phyloP scores from a whole-genome alignment of 2,329 filamentous ascomycete species.

The Trichoderma arundinaceum region DNA sequence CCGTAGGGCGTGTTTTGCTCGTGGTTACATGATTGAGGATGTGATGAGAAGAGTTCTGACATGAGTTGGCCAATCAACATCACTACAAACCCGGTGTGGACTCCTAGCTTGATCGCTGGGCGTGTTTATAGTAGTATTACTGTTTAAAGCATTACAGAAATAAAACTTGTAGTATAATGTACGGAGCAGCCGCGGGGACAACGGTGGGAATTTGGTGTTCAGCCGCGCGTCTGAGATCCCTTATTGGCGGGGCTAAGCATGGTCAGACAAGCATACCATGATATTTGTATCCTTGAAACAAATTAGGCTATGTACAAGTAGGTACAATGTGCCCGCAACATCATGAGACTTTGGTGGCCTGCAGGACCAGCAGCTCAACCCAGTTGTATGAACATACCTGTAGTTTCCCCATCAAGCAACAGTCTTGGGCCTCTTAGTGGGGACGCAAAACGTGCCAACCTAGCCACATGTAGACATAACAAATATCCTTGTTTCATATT shows the following conservation, averaged over 20 bases:
- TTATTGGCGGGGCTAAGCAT: not conserved
- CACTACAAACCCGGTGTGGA: not conserved
- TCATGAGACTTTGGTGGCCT: not conserved
- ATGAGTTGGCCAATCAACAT: slow-evolving; percentile 20
- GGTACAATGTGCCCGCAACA: not conserved
- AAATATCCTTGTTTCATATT: slow-evolving; percentile 11
- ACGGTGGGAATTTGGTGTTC: not conserved
- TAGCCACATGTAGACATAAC: not conserved
- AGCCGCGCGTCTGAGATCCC: not conserved
- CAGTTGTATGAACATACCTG: not conserved
- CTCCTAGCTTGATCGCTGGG: not conserved
- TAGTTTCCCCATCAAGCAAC: slow-evolving; percentile 18
- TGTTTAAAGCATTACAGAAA: not conserved
- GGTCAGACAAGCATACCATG: not conserved
- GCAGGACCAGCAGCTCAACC: not conserved
- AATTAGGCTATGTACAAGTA: not conserved
- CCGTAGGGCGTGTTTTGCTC: not conserved
- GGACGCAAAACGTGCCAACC: not conserved
- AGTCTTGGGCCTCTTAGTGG: not conserved
- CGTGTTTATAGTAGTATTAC: not conserved
- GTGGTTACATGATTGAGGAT: not conserved
- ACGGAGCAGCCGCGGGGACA: not conserved
- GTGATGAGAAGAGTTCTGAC: slow-evolving; percentile 3
- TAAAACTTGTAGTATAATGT: not conserved
- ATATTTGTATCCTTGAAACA: slow-evolving; percentile 19